Percentiles rank a stretch among this genome's conserved stretches.
Conservation (phyloP, 23 red algal species). For the Gracilaria vermiculophylla region DNA sequence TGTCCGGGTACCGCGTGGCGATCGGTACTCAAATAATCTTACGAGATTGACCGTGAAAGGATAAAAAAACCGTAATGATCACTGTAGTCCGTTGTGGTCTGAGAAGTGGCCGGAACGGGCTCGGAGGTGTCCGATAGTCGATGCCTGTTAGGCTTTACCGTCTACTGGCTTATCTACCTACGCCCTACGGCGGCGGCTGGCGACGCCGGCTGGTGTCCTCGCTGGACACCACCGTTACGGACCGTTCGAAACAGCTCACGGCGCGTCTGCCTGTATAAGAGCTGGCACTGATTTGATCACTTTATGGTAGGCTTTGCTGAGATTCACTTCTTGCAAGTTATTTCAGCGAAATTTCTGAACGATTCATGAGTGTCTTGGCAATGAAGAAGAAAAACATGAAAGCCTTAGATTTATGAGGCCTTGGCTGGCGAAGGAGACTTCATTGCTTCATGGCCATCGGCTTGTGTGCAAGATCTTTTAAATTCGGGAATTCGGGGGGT, state of each 20-base stretch:
- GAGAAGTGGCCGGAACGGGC: background rate
- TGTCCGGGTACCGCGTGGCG: background rate
- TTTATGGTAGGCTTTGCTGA: too few relatives aligned
- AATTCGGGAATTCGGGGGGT: too few relatives aligned
- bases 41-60: background rate
- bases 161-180: background rate
- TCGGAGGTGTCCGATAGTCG: background rate
- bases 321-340: too few relatives aligned
- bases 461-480: too few relatives aligned
- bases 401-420: too few relatives aligned
- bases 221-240: background rate
- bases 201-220: background rate
- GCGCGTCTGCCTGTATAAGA: background rate
- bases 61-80: background rate
- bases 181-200: background rate
- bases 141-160: background rate
- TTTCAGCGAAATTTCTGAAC: too few relatives aligned
- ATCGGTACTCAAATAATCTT: background rate
- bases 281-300: too few relatives aligned
- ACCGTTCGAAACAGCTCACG: constrained; percentile 1
- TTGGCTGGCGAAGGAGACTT: too few relatives aligned
- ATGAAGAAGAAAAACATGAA: too few relatives aligned
- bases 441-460: too few relatives aligned
- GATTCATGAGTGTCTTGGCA: too few relatives aligned
- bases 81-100: constrained; percentile 10